phyloP scores from a whole-genome alignment of 441 rosid species.

The Erysimum cheiri region DNA sequence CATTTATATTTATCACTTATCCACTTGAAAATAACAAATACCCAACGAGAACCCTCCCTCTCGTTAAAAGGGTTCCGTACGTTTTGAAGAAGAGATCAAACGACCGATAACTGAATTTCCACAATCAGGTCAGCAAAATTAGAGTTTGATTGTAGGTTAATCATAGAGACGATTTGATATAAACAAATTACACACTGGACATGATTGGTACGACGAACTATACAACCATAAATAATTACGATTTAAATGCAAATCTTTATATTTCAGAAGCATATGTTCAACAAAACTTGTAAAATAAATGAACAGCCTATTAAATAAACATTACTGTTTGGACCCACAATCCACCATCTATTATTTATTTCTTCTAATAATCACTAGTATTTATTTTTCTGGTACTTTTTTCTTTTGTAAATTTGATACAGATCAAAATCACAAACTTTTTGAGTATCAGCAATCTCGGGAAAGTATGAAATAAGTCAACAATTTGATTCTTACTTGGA shows the following conservation, averaged over 20 bases:
- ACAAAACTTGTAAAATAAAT: conserved; percentile 10
- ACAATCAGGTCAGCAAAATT: conserved; percentile 6
- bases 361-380: background rate
- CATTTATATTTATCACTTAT: background rate
- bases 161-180: background rate
- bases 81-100: background rate
- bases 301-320: conserved; percentile 7
- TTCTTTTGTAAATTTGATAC: background rate
- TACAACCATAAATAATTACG: conserved; percentile 3
- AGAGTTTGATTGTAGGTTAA: background rate
- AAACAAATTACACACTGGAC: background rate
- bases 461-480: conserved; percentile 26
- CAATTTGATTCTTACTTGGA: conserved; percentile 14
- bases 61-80: background rate
- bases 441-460: conserved; percentile 1
- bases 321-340: conserved; percentile 34
- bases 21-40: conserved; percentile 15
- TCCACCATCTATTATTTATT: conserved; percentile 17
- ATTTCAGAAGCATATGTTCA: conserved; percentile 27
- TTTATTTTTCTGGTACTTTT: background rate
- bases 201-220: conserved; percentile 22
- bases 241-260: conserved; percentile 27
- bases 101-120: background rate
- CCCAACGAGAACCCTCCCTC: conserved; percentile 21
- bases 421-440: conserved; percentile 27